Conservation (phyloP, 78 protist species). For the Bigelowiella natans region DNA sequence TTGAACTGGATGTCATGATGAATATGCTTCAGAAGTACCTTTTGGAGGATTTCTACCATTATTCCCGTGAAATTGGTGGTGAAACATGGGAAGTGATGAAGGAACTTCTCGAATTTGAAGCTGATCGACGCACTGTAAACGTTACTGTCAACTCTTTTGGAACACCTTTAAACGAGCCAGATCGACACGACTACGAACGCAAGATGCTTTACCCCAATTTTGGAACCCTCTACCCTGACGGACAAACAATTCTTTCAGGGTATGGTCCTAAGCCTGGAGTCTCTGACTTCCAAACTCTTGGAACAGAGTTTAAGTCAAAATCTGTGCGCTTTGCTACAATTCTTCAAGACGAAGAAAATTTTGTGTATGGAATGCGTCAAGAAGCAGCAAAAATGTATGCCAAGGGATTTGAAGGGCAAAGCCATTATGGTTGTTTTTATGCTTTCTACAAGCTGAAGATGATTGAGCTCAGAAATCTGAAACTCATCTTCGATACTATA, state of each 20-base stretch:
- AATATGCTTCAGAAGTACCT: neutral
- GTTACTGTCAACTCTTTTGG: conserved; percentile 12
- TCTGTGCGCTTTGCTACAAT: neutral
- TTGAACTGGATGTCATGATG: neutral
- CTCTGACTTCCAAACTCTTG: neutral
- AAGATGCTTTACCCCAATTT: neutral
- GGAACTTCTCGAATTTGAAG: neutral
- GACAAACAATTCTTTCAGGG: neutral
- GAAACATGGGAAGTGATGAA: neutral
- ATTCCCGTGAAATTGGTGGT: neutral
- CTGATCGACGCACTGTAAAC: neutral
- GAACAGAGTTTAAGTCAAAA: neutral
- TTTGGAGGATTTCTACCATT: neutral
- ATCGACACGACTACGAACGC: neutral
- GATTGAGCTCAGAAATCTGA: neutral
- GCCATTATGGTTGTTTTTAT: neutral
- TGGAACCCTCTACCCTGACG: neutral
- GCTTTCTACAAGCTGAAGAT: neutral
- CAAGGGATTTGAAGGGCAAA: neutral
- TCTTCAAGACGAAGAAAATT: neutral
- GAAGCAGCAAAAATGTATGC: neutral
- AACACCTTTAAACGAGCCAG: neutral
- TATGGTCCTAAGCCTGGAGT: neutral
- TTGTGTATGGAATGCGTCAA: neutral
- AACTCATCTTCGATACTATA: neutral